Conservation (phyloP, 164 flowering plant genomes). For the Piper longum region DNA sequence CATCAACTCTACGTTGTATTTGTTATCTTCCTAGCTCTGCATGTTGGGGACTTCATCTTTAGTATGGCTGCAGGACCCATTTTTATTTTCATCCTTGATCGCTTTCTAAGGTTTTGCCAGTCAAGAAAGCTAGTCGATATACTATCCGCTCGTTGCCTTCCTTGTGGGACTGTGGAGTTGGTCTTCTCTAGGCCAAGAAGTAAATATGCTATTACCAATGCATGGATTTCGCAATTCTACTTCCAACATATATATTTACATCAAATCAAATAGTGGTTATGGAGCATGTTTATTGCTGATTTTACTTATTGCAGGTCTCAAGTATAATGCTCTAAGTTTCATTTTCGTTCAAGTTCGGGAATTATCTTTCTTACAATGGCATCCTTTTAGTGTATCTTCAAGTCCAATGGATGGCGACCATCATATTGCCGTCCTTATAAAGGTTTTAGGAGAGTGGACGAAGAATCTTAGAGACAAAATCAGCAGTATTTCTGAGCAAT, state of each 20-base stretch:
- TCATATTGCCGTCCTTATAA: constrained; percentile 68
- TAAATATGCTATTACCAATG: constrained; percentile 12
- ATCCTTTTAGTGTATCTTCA: constrained; percentile 96
- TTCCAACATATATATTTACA: background rate
- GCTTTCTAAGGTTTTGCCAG: constrained; percentile 80
- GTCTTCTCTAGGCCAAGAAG: constrained; percentile 69
- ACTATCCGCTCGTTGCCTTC: constrained; percentile 52
- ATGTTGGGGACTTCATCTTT: constrained; percentile 69
- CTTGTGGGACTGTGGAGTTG: constrained; percentile 73
- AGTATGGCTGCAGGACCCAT: constrained; percentile 61
- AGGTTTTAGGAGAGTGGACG: constrained; percentile 90
- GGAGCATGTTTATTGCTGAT: background rate
- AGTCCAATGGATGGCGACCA: constrained; percentile 74
- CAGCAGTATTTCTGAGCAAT: constrained; percentile 16
- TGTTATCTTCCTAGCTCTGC: constrained; percentile 67
- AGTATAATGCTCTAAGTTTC: constrained; percentile 80
- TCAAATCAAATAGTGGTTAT: background rate
- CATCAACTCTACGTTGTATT: constrained; percentile 80
- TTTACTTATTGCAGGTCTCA: constrained; percentile 31
- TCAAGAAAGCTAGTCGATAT: constrained; percentile 52
- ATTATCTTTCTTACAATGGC: constrained; percentile 87
- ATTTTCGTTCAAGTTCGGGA: constrained; percentile 70
- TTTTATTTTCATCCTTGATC: constrained; percentile 74
- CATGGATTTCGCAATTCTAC: constrained; percentile 3
- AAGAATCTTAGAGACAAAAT: constrained; percentile 36